phyloP scores from a whole-genome alignment of 495 filamentous ascomycete species.

The Penicillium cataractarum region DNA sequence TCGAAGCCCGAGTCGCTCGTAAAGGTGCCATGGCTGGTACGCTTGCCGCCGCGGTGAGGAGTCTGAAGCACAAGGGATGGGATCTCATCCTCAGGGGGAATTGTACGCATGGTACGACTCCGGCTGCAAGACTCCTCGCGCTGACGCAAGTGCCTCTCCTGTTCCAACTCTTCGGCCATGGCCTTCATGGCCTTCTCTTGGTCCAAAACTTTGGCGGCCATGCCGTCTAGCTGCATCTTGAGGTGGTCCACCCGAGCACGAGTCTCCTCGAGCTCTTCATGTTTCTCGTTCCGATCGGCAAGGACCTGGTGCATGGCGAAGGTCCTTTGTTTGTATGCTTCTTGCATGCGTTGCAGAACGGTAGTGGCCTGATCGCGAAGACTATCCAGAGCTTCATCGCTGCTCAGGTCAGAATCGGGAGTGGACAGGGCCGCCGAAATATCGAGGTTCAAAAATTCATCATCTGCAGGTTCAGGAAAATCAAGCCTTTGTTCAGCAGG shows the following conservation, averaged over 20 bases:
- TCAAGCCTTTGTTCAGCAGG: conserved; percentile 29
- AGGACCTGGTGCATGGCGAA: conserved; percentile 60
- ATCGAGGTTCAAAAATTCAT: conserved; percentile 68
- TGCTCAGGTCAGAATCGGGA: conserved; percentile 50
- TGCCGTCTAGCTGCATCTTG: conserved; percentile 74
- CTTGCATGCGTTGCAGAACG: conserved; percentile 67
- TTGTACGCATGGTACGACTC: conserved; percentile 39
- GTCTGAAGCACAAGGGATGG: conserved; percentile 59
- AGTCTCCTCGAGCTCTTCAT: conserved; percentile 77
- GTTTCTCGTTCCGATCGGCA: conserved; percentile 65
- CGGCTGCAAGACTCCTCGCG: conserved; percentile 57
- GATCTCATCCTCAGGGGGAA: conserved; percentile 38
- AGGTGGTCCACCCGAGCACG: conserved; percentile 66
- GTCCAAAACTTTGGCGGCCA: conserved; percentile 67
- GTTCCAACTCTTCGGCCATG: conserved; percentile 64
- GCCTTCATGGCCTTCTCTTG: conserved; percentile 66
- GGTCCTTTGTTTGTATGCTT: conserved; percentile 68
- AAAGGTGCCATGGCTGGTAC: conserved; percentile 55
- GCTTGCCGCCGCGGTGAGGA: conserved; percentile 50
- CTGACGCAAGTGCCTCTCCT: conserved; percentile 58
- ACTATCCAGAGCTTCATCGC: conserved; percentile 70
- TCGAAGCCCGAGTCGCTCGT: conserved; percentile 58
- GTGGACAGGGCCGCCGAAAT: conserved; percentile 67
- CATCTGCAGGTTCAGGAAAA: conserved; percentile 47
- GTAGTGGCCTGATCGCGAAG: conserved; percentile 68